Base-by-base conservation (phyloP, 768 basidiomycete genomes). In the Lactifluus subvellereus region DNA sequence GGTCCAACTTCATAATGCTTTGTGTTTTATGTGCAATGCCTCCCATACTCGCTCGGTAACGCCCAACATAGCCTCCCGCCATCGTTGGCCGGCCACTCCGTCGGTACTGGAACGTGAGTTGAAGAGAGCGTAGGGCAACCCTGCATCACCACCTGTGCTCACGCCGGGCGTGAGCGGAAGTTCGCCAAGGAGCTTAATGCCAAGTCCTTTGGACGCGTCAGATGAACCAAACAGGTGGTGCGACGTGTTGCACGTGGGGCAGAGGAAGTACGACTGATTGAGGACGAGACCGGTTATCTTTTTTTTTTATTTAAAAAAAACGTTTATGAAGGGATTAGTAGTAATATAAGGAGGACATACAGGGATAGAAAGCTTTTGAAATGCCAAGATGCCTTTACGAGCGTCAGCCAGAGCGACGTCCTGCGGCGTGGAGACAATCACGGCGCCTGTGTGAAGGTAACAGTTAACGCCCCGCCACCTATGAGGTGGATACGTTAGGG, bases 391-490 rank as follows among this genome's bases (percentile, higher is more conserved):
- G 0, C 96, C 95, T 68, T 95, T 95, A 63, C 91, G 82, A 1
- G 94, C 94, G 71, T 98, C 96, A 5, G 90, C 80, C 5, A 98
- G 79, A 3, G 95, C 90, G 38, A 98, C 89, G 68, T 96, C 90
- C 73, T 99, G 96, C 0, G 96, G 95, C 7, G 96, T 98, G 0
- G 94, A 96, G 2, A 98, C 87, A 61, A 99, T 91, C 2, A 99
- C 87, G 0, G 92, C 85, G 11, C 94, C 95, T 98, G 69, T 9
- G 18, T 10, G 48, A 6, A 33, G 22, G 13, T 18, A 13, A 47
- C 11, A 54, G 30, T 11, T 18, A 32, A 52, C 42, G 16, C 5
- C 27, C 8, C 5, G n/a, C 27, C 13, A 16, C 35, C 33, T 7
- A 51, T 14, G 35, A 18, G 8, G 18, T 6, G n/a, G 16, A 71